Conservation (phyloP, 2,329 filamentous ascomycete genomes). For the Calonectria honghensis region DNA sequence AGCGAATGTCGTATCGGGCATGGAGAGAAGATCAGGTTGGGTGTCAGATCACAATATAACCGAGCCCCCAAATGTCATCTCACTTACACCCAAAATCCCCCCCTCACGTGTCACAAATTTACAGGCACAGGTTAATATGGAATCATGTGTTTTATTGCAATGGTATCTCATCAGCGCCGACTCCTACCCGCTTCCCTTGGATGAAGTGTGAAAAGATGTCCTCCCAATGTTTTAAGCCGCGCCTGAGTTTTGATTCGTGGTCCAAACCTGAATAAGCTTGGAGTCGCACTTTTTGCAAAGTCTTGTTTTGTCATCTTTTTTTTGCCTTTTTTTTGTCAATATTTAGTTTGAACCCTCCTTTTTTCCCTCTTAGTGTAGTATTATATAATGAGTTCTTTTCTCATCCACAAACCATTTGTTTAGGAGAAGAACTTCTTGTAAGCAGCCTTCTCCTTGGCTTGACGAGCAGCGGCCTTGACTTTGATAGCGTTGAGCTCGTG, state of each 20-base stretch:
- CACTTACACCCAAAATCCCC: not conserved
- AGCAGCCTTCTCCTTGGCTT: constrained; percentile 92
- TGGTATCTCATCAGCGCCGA: constrained; percentile 57
- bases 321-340: constrained; percentile 35
- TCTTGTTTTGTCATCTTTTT: constrained; percentile 34
- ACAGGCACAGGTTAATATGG: not conserved
- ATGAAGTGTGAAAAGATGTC: constrained; percentile 52
- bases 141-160: constrained; percentile 48
- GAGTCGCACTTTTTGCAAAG: constrained; percentile 24
- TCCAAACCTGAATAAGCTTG: not conserved
- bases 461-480: constrained; percentile 81
- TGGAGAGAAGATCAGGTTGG: not conserved
- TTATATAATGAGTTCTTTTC: constrained; percentile 5
- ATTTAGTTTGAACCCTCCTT: constrained; percentile 38
- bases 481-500: constrained; percentile 87
- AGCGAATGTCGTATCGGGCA: not conserved
- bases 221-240: constrained; percentile 40
- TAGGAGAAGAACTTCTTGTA: constrained; percentile 92
- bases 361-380: constrained; percentile 4
- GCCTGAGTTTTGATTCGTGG: constrained; percentile 35
- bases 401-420: not conserved
- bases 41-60: not conserved
- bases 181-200: constrained; percentile 54
- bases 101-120: constrained; percentile 9
- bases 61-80: not conserved